Percentiles rank a stretch among this genome's conserved stretches.
Conservation (phyloP, 495 filamentous ascomycete genomes). For the Filosporella fistucella region DNA sequence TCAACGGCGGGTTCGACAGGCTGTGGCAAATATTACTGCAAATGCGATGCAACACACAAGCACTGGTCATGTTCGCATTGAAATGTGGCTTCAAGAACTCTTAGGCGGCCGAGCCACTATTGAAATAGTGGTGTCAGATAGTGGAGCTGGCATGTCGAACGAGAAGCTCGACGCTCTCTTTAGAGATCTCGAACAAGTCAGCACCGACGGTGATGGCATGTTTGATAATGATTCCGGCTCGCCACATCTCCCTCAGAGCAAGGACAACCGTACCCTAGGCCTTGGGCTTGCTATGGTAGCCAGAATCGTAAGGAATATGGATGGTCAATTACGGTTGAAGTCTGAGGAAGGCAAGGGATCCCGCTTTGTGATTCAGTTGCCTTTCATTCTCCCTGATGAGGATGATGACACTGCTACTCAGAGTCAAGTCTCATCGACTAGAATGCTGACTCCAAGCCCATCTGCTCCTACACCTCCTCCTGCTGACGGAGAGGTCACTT, state of each 20-base stretch:
- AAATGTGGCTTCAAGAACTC: constrained; percentile 48
- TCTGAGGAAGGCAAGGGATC: constrained; percentile 86
- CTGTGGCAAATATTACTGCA: constrained; percentile 74
- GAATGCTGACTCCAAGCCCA: constrained; percentile 11
- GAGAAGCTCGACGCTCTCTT: constrained; percentile 74
- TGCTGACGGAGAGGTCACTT: constrained; percentile 48
- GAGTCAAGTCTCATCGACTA: background rate
- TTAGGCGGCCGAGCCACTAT: constrained; percentile 36
- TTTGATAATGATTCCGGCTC: constrained; percentile 30
- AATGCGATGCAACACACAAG: constrained; percentile 84
- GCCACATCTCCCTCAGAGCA: constrained; percentile 20
- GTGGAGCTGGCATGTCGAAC: constrained; percentile 72
- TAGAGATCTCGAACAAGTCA: constrained; percentile 83
- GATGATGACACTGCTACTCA: constrained; percentile 18
- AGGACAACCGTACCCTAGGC: constrained; percentile 49
- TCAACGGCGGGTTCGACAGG: constrained; percentile 72
- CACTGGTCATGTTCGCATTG: constrained; percentile 65
- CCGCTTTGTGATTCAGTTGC: constrained; percentile 69
- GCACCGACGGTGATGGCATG: constrained; percentile 40
- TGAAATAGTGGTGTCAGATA: constrained; percentile 74
- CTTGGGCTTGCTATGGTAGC: constrained; percentile 85
- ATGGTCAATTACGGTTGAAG: constrained; percentile 82
- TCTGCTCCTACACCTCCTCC: constrained; percentile 26
- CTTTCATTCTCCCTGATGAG: constrained; percentile 56
- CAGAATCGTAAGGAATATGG: constrained; percentile 81